phyloP scores from a whole-genome alignment of 164 flowering plant species.

The Vitis rotundifolia region DNA sequence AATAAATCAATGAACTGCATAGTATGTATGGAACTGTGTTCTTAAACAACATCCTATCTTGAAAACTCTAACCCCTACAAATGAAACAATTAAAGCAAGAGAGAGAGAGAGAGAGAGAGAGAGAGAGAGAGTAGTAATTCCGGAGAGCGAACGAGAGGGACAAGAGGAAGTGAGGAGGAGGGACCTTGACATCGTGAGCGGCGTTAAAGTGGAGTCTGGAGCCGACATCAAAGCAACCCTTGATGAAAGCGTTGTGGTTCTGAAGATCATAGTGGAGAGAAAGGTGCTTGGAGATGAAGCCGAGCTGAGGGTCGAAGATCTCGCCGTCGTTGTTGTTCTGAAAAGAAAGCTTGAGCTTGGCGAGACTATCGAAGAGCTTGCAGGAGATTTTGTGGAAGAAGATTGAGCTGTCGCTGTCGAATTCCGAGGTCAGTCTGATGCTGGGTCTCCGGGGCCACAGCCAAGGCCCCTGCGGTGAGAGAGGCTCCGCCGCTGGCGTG shows the following conservation, averaged over 20 bases:
- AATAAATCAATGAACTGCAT: too few species aligned
- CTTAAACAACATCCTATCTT: too few species aligned
- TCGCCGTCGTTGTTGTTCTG: slow-evolving; percentile 56
- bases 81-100: too few species aligned
- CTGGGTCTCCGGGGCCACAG: slow-evolving; percentile 36
- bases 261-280: slow-evolving; percentile 67
- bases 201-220: slow-evolving; percentile 55
- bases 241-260: slow-evolving; percentile 59
- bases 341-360: slow-evolving; percentile 77
- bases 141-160: neutral
- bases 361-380: slow-evolving; percentile 72
- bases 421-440: slow-evolving; percentile 72
- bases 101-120: neutral
- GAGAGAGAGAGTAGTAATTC: neutral
- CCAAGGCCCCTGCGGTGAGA: slow-evolving; percentile 1
- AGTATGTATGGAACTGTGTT: too few species aligned
- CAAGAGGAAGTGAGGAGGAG: neutral
- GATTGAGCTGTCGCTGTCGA: slow-evolving; percentile 71
- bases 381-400: slow-evolving; percentile 84
- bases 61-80: too few species aligned
- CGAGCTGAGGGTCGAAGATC: slow-evolving; percentile 54
- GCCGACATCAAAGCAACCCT: slow-evolving; percentile 45
- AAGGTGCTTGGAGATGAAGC: slow-evolving; percentile 54
- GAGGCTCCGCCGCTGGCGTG: slow-evolving; percentile 8
- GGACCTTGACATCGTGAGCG: slow-evolving; percentile 71